Base-by-base conservation (phyloP, 176 grass and related monocot species). In the Puccinellia tenuiflora region DNA sequence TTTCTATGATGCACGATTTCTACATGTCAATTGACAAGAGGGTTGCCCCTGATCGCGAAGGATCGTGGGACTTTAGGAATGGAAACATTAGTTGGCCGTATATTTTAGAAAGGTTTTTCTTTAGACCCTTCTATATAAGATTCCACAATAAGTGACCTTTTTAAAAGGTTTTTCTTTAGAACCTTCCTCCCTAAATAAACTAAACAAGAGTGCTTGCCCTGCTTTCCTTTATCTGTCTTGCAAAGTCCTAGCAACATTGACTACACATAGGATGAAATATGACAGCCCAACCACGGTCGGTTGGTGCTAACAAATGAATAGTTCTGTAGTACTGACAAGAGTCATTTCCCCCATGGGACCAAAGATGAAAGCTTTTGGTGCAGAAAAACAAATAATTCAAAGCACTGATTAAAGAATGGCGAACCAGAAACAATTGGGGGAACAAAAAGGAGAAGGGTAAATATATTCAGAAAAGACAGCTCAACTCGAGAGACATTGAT, bases 241-340 rank as follows among this genome's bases (percentile, higher is more conserved):
- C 25, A 55, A 79, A 66, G 67, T 2, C 46, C 56, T 57, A 79
- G 67, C 76, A 21, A 47, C 76, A 75, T 31, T 68, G 81, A 75
- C 87, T 68, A 51, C 56, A 75, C 75, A 31, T 30, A 61, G 26
- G 82, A 38, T 39, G 76, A 75, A 88, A 85, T 76, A 59, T 85
- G 87, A 85, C 77, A 75, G 29, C 39, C 77, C 77, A 89, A 85
- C 82, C 60, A 20, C 34, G 37, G 70, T 43, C 64, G 18, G 87
- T 77, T 76, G 50, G 59, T 53, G 59, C 43, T 18, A 76, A 21
- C 70, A 31, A 33, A 42, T 59, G 69, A 1, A 30, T 20, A 20
- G 9, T 57, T 39, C 35, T 55, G 20, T 39, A 61, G 7, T 6
- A 21, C 4, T 34, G 70, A 65, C 20, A 17, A 29, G 25, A 33